phyloP scores from a whole-genome alignment of 768 basidiomycete genomes.

The Rhodotorula paludigena region DNA sequence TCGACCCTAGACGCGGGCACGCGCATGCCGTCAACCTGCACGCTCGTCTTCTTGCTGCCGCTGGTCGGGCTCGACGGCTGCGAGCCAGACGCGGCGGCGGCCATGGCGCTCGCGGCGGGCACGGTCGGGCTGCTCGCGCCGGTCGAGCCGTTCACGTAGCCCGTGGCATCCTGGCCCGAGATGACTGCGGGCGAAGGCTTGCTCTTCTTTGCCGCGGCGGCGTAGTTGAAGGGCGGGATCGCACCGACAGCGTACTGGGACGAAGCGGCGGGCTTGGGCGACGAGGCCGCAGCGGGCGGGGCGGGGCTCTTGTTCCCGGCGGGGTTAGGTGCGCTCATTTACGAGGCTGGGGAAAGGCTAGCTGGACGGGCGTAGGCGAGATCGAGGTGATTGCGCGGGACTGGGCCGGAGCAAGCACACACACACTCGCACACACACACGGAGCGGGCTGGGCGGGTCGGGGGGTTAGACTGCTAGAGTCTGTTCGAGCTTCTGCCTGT shows the following conservation, averaged over 20 bases:
- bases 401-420: too few relatives aligned
- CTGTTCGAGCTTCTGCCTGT: too few relatives aligned
- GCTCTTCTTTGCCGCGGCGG: conserved; percentile 31
- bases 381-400: too few relatives aligned
- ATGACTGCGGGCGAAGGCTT: conserved; percentile 33
- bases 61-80: conserved; percentile 5
- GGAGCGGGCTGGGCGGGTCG: too few relatives aligned
- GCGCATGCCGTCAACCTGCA: conserved; percentile 33
- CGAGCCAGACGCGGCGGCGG: conserved; percentile 20
- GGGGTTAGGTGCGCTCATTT: conserved; percentile 27
- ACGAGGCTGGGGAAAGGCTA: not conserved
- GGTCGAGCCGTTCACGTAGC: conserved; percentile 37
- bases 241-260: not conserved
- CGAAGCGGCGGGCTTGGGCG: conserved; percentile 16
- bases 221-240: conserved; percentile 21
- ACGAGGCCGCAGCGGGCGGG: conserved; percentile 10
- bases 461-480: too few relatives aligned
- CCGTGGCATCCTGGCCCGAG: conserved; percentile 6
- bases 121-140: conserved; percentile 25
- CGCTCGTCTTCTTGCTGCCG: conserved; percentile 28
- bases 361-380: too few relatives aligned
- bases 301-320: not conserved
- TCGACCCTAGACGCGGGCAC: conserved; percentile 26
- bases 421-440: too few relatives aligned
- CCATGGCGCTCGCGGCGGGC: conserved; percentile 28